These are phyloP conservation scores for Pezizomycotina sp. DNA, from an alignment of 2,329 filamentous ascomycete genomes.

Conservation along the genomic window DNA sequence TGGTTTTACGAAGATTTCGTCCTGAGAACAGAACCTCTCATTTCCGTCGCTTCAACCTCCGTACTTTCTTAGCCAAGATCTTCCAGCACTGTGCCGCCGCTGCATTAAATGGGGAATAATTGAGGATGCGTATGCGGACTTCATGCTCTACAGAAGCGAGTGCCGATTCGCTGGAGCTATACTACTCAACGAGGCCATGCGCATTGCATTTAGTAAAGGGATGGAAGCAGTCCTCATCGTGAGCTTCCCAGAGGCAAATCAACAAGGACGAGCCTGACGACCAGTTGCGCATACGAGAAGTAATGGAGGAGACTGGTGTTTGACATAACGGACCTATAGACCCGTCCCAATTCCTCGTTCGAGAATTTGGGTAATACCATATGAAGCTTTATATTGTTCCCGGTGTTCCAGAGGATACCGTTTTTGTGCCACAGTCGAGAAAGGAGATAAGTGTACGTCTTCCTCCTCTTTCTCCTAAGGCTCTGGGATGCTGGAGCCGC, in stretches of 20 bases:
- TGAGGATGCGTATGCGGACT: slow-evolving; percentile 74
- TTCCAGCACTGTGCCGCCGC: slow-evolving; percentile 86
- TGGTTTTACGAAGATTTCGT: slow-evolving; percentile 99
- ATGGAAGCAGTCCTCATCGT: slow-evolving; percentile 96
- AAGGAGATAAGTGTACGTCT: slow-evolving; percentile 67
- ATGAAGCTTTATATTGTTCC: slow-evolving; percentile 85
- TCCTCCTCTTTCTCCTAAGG: slow-evolving; percentile 3
- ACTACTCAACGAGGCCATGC: slow-evolving; percentile 84
- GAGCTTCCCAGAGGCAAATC: slow-evolving; percentile 96
- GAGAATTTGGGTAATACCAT: slow-evolving; percentile 75
- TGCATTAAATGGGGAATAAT: slow-evolving; percentile 48
- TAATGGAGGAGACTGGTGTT: slow-evolving; percentile 89
- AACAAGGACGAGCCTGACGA: slow-evolving; percentile 92
- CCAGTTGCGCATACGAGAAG: slow-evolving; percentile 83
- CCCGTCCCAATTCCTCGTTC: slow-evolving; percentile 59
- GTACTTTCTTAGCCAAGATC: slow-evolving; percentile 73
- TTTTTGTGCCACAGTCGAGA: slow-evolving; percentile 76
- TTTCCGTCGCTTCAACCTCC: slow-evolving; percentile 56
- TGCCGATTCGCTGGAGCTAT: slow-evolving; percentile 91
- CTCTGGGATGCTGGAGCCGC: too few species aligned
- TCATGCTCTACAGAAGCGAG: slow-evolving; percentile 79
- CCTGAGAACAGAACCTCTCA: slow-evolving; percentile 57
- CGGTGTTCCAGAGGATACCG: slow-evolving; percentile 67
- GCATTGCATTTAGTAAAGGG: slow-evolving; percentile 82
- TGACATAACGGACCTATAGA: slow-evolving; percentile 65